Evolutionary conservation across 208 protist genomes (phyloP), one percentile per base, ranked within the genome.

Genomic region (Endotrypanum monterogeii): DNA sequence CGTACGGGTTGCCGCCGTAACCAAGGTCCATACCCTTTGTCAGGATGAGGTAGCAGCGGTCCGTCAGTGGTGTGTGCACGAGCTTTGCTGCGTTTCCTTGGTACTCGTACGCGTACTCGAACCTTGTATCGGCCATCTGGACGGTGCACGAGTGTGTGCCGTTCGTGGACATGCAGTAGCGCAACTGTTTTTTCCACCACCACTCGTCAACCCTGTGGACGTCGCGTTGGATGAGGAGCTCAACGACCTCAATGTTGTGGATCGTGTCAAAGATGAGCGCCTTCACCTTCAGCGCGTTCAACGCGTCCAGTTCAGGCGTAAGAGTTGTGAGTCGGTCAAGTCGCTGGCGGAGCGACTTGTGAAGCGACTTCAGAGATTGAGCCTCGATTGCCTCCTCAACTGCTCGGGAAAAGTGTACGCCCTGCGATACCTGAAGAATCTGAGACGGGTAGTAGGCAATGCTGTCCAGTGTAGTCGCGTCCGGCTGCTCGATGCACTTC

Each of bases 131-230:
- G 60, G 94, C 86, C 98, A 99, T 99, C 62, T 86, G 75, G 39
- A 98, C 83, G 16, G 85, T 74, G 77, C 96, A 98, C 73, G 56
- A 58, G 51, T 86, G 55, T 60, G 81, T 72, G 71, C 70, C 80
- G 60, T 86, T 69, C 8, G 70, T 63, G 20, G 78, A 67, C 61
- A 95, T 80, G 74, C 96, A 95, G 86, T 98, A 99, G 6, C 98
- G 96, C 68, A 99, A 88, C 85, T 99, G 98, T 85, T 98, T 99
- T 71, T 97, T 96, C 98, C 98, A 99, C 77, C 89, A 90, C 98
- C 98, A 99, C 67, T 89, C 79, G 23, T 86, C 82, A 11, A 86
- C 74, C 11, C 52, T 57, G 7, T 67, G 76, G n/a, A 95, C 86
- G 37, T 78, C 30, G 56, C 88, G 87, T 20, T 58, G 35, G 30